Evolutionary conservation across 345 rosid genomes (phyloP).

Genomic region (Eucalyptus cloeziana): DNA sequence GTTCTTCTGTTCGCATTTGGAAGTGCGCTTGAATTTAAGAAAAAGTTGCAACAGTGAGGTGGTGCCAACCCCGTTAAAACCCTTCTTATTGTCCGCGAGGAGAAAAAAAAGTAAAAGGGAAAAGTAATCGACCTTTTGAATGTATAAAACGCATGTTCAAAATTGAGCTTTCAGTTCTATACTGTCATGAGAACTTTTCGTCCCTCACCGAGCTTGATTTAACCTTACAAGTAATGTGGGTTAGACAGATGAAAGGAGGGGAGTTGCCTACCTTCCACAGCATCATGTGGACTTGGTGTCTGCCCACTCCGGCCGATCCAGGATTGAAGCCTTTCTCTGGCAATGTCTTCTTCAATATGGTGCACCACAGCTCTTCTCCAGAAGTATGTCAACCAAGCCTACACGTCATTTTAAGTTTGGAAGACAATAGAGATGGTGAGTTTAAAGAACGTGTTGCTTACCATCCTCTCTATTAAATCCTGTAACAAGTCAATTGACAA

Average conservation of each 20-base stretch:
- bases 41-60: neutral
- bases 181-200: neutral
- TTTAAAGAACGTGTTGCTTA: neutral
- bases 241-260: neutral
- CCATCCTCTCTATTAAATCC: neutral
- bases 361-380: constrained; percentile 77
- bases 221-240: neutral
- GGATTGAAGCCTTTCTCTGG: constrained; percentile 58
- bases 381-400: constrained; percentile 84
- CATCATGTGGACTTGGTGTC: constrained; percentile 58
- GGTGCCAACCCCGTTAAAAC: neutral
- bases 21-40: neutral
- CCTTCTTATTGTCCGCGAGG: neutral
- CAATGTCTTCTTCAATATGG: constrained; percentile 64
- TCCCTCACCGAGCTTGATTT: neutral
- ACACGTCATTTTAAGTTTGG: neutral
- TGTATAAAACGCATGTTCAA: neutral
- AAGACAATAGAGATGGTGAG: neutral
- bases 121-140: neutral
- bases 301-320: constrained; percentile 60
- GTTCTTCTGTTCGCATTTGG: neutral
- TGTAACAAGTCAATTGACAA: neutral
- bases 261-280: constrained; percentile 48
- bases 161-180: neutral
- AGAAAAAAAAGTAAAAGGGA: neutral